Percentiles rank a stretch among this genome's conserved stretches.
These are phyloP conservation scores for Mycena sanguinolenta DNA, from an alignment of 768 basidiomycete genomes.

Conservation along the genomic window DNA sequence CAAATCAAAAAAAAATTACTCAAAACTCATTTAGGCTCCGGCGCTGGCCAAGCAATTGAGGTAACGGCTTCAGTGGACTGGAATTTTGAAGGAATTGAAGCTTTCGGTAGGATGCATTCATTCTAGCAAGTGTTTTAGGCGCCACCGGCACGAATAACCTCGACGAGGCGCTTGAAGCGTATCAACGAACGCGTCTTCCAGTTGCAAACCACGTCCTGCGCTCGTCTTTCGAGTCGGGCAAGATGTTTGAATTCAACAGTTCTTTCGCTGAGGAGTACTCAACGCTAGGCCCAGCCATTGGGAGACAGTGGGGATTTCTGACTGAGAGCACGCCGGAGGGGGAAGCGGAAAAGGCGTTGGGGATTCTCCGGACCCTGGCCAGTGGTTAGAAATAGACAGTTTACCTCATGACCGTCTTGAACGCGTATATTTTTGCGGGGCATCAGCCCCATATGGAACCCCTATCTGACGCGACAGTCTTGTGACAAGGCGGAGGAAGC, in stretches of 20 bases:
- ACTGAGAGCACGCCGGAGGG: conserved; percentile 49
- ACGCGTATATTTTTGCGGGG: background rate
- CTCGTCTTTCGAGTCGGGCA: conserved; percentile 50
- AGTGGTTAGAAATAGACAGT: background rate
- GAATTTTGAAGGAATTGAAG: background rate
- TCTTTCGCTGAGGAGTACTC: conserved; percentile 51
- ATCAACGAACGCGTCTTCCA: conserved; percentile 50
- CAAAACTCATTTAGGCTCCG: conserved; percentile 44
- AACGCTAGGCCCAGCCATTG: conserved; percentile 55
- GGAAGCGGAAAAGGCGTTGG: conserved; percentile 42
- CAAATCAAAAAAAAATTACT: no score
- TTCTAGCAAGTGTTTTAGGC: conserved; percentile 41
- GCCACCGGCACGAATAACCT: conserved; percentile 36
- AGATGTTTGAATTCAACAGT: conserved; percentile 56
- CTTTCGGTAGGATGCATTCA: conserved; percentile 43
- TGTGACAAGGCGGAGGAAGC: background rate
- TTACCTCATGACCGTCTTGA: background rate
- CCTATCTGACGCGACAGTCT: background rate
- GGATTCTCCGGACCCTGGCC: conserved; percentile 18
- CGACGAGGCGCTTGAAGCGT: conserved; percentile 46
- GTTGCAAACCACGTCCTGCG: conserved; percentile 50
- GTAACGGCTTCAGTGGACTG: conserved; percentile 27
- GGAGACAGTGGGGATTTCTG: conserved; percentile 59
- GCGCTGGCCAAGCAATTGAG: conserved; percentile 49
- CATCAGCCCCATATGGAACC: background rate